Conservation (phyloP, 371 early-diverging fungal genomes). For the Batrachochytrium dendrobatidis region DNA sequence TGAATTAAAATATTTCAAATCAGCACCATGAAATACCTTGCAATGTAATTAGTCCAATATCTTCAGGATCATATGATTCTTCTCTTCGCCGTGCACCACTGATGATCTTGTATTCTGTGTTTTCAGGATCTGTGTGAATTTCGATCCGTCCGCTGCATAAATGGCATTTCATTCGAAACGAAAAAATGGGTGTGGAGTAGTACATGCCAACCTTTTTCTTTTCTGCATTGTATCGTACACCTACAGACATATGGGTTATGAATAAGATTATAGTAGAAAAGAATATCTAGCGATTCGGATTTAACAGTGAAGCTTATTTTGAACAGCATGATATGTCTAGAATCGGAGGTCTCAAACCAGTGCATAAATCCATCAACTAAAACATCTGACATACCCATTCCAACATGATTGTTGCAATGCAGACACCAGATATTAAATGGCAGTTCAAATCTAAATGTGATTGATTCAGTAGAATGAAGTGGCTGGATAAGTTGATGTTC, state of each 20-base stretch:
- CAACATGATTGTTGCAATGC: conserved; percentile 77
- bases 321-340: too few species aligned
- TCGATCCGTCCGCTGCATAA: conserved; percentile 81
- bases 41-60: conserved; percentile 56
- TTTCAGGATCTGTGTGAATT: conserved; percentile 93
- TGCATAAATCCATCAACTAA: too few species aligned
- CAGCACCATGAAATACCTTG: too few species aligned
- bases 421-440: conserved; percentile 89
- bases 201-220: conserved; percentile 89
- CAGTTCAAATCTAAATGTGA: conserved; percentile 78
- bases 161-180: conserved; percentile 90
- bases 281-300: background rate
- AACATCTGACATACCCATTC: conserved; percentile 78
- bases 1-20: too few species aligned
- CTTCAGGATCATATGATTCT: conserved; percentile 67
- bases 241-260: too few species aligned
- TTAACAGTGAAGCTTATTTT: too few species aligned
- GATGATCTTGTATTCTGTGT: conserved; percentile 66
- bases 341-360: too few species aligned
- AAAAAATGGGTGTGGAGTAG: conserved; percentile 76
- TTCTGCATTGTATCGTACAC: conserved; percentile 89
- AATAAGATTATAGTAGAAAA: conserved; percentile 3
- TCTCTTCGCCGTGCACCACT: conserved; percentile 70
- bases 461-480: background rate
- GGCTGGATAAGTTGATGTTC: background rate